Base-by-base conservation (phyloP, 371 early-diverging fungal species). In the Rhizomucor pusillus region DNA sequence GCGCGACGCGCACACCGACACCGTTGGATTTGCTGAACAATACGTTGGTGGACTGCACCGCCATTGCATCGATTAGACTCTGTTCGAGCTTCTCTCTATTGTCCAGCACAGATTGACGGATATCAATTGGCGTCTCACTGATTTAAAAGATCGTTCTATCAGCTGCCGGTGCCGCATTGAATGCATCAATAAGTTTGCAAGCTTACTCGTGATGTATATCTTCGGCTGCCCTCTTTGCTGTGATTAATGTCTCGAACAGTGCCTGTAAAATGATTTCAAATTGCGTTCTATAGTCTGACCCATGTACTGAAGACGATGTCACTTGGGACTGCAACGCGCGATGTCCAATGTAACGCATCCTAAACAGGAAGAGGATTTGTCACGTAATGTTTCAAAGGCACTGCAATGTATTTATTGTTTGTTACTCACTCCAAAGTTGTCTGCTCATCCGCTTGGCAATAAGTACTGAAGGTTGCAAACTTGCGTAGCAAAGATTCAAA, bases 321-420 rank as follows among this genome's bases (percentile, higher is more conserved):
- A 75, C 67, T 3, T 66, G 70, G 3, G 72, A 75, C 43, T 68
- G 66, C 49, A 82, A 43, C 10, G 77, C 81, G 22, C 68, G 66
- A 43, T 80, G 66, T 33, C 85, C 84, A 49, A 73, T 64, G 39
- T 73, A 62, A 5, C 76, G 74, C 68, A 76, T 78, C 25, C 86
- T 84, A 54, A 47, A n/a, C n/a, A n/a, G n/a, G n/a, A 43, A 33
- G 35, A 43, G 22, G 23, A n/a, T 23, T 2, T 33, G n/a, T n/a
- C n/a, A n/a, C n/a, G n/a, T n/a, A n/a, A n/a, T n/a, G n/a, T n/a
- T n/a, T n/a, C n/a, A n/a, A n/a, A n/a, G n/a, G n/a, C n/a, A n/a
- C n/a, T n/a, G n/a, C n/a, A 33, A 29, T 34, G 2, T 43, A 19
- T 20, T 36, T 50, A n/a, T 37, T 33, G 10, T 19, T 19, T 11